Evolutionary conservation across 805 yeast genomes (phyloP), one percentile per base, ranked within the genome.

Genomic region (Pichia manshurica): DNA sequence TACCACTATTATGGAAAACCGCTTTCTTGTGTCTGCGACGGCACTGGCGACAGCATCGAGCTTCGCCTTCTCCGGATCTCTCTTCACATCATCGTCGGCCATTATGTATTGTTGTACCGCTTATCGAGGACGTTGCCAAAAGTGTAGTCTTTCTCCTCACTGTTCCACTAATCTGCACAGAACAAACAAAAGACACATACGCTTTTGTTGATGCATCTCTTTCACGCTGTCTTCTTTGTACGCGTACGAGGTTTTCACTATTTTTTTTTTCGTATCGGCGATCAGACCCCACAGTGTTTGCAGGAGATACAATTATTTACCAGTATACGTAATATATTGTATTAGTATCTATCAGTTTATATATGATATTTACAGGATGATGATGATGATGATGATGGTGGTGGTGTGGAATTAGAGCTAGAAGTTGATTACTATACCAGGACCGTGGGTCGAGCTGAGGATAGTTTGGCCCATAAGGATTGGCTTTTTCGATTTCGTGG

Each of bases 361-460:
- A 25, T 25, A n/a, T 31, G 21, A 44, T 44, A 37, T 39, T 33
- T 17, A 39, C 33, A 15, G 17, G 21, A 28, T 34, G 20, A 9
- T 34, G 17, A 8, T 34, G 12, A 8, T 34, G 15, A 29, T 29
- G 15, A 29, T 29, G 15, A 29, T 29, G 15, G 15, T 29, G 15
- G 15, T 29, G 15, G 15, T 29, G n/a, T n/a, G n/a, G n/a, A 29
- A 29, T 29, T 12, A 29, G 15, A 29, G 10, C 54, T 54, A 66
- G 50, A 77, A 70, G 61, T 78, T 74, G 44, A 89, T 80, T 31
- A 84, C 82, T 43, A 87, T 74, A 32, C 88, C 82, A 1, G 96
- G 96, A 20, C 95, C 91, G 58, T 75, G 77, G 10, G 95, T 84
- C 38, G 87, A 77, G 34, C 81, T 71, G 48, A 89, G 64, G 21